These are phyloP conservation scores for Apostasia shenzhenica DNA, from an alignment of 106 monocot genomes.

Conservation along the genomic window DNA sequence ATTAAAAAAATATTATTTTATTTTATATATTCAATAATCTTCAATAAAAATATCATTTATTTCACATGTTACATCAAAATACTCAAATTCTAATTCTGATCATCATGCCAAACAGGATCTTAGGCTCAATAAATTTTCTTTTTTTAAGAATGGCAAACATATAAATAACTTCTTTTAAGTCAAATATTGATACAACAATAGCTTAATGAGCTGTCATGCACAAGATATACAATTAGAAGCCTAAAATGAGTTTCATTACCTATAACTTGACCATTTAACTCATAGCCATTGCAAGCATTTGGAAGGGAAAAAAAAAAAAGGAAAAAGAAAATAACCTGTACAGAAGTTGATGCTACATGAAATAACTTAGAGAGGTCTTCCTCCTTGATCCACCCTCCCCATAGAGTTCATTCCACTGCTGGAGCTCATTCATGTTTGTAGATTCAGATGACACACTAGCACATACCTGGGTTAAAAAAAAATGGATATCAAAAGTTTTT, in stretches of 20 bases:
- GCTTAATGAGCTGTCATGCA: conserved; percentile 2
- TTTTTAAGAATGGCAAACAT: no score
- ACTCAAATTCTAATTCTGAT: no score
- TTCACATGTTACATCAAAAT: no score
- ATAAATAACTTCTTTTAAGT: neutral
- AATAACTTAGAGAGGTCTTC: conserved; percentile 58
- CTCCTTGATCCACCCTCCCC: conserved; percentile 75
- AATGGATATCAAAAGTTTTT: neutral
- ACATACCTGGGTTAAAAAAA: conserved; percentile 32
- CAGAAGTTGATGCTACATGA: conserved; percentile 36
- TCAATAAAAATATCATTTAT: no score
- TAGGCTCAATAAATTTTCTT: no score
- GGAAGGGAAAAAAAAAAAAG: neutral
- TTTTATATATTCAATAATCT: no score
- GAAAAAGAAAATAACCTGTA: conserved; percentile 1
- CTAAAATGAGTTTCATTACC: conserved; percentile 6
- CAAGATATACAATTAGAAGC: conserved; percentile 7
- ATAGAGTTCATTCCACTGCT: conserved; percentile 67
- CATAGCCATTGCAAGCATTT: no score
- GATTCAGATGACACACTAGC: conserved; percentile 70
- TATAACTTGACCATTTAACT: neutral
- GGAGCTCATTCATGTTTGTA: conserved; percentile 57
- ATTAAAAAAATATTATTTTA: no score
- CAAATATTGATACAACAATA: conserved; percentile 6
- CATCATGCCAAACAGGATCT: no score